A percentile compares a stretch with the other conserved stretches of the same genome.
Conservation (phyloP, 352 stramenopile species). For the Globisporangium okanoganense region DNA sequence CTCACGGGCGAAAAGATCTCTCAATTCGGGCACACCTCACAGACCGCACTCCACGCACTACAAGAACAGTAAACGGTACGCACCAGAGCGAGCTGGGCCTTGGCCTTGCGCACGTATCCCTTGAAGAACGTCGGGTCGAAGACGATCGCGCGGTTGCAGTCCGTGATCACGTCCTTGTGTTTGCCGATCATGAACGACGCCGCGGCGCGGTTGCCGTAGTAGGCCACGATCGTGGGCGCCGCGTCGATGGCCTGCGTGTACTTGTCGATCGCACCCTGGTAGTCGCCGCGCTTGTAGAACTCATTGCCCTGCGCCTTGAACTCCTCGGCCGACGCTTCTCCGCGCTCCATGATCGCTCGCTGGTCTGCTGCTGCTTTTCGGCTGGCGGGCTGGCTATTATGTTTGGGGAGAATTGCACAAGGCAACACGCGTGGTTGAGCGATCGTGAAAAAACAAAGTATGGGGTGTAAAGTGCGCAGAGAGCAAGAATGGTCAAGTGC, state of each 20-base stretch:
- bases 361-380: not conserved
- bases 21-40: not conserved
- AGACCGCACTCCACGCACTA: not conserved
- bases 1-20: constrained; percentile 5
- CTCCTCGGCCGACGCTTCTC: constrained; percentile 60
- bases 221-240: constrained; percentile 77
- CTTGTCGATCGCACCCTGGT: constrained; percentile 83
- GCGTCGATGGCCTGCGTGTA: constrained; percentile 91
- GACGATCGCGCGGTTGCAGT: constrained; percentile 89
- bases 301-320: constrained; percentile 89
- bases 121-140: constrained; percentile 90
- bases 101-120: constrained; percentile 89
- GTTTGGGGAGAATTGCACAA: constrained; percentile 8
- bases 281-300: constrained; percentile 91
- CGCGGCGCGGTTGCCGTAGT: constrained; percentile 90
- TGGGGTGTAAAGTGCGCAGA: not conserved
- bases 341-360: constrained; percentile 10
- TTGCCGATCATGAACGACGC: constrained; percentile 89
- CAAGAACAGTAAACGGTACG: not conserved
- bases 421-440: not conserved
- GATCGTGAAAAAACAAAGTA: not conserved
- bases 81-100: constrained; percentile 79
- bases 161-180: constrained; percentile 87
- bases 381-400: constrained; percentile 4
- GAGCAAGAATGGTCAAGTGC: not conserved